phyloP scores from a whole-genome alignment of 2,329 filamentous ascomycete species.

The Fusarium pininemorale region DNA sequence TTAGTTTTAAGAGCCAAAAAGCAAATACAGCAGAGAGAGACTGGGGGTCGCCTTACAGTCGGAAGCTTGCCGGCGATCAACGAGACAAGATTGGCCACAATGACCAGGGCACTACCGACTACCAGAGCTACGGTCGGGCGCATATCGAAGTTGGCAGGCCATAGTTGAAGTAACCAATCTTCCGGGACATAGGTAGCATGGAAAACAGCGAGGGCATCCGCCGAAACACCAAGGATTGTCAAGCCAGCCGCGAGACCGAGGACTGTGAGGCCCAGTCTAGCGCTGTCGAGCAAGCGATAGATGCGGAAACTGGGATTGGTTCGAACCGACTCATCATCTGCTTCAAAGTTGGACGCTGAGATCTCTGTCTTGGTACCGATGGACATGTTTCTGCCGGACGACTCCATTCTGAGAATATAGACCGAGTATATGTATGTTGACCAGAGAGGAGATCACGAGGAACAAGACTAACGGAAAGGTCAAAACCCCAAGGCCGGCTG shows the following conservation, averaged over 20 bases:
- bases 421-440: not conserved
- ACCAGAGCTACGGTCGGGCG: slow-evolving; percentile 66
- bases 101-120: slow-evolving; percentile 59
- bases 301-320: slow-evolving; percentile 51
- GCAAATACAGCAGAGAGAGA: not conserved
- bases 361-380: slow-evolving; percentile 50
- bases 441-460: not conserved
- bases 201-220: slow-evolving; percentile 64
- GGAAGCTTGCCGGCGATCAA: slow-evolving; percentile 59
- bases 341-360: slow-evolving; percentile 60
- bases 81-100: slow-evolving; percentile 58
- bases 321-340: slow-evolving; percentile 51
- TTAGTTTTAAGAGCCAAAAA: slow-evolving; percentile 25
- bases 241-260: slow-evolving; percentile 62
- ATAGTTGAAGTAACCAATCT: slow-evolving; percentile 62
- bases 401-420: slow-evolving; percentile 18
- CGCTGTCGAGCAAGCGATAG: slow-evolving; percentile 54
- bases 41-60: slow-evolving; percentile 54
- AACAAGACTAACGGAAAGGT: slow-evolving; percentile 5
- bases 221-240: slow-evolving; percentile 63
- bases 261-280: slow-evolving; percentile 57
- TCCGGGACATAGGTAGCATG: slow-evolving; percentile 60
- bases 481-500: slow-evolving; percentile 21
- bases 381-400: slow-evolving; percentile 35
- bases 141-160: slow-evolving; percentile 66